Conservation (phyloP, 2,329 filamentous ascomycete genomes). For the Coniochaeta prunicola region DNA sequence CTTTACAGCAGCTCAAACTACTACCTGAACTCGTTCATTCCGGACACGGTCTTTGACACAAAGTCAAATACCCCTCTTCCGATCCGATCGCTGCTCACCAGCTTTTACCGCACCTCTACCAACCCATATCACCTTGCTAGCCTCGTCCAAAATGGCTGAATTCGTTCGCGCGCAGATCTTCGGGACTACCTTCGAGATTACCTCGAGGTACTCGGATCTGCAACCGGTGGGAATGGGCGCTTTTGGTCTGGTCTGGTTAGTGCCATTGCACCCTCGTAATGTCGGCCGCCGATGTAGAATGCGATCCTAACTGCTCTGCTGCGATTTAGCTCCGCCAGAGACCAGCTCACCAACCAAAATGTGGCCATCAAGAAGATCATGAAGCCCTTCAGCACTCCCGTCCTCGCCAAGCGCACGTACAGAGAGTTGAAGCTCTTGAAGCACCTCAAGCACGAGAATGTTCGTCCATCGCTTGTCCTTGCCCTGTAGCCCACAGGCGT, state of each 20-base stretch:
- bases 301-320: slow-evolving; percentile 1
- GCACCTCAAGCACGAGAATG: slow-evolving; percentile 94
- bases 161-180: slow-evolving; percentile 99
- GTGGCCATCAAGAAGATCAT: slow-evolving; percentile 99
- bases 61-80: background rate
- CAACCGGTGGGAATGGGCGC: slow-evolving; percentile 99
- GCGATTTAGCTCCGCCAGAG: slow-evolving; percentile 76
- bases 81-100: background rate
- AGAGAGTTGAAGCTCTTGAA: slow-evolving; percentile 95
- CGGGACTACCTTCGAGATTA: slow-evolving; percentile 99
- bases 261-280: background rate
- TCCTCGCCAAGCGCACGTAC: slow-evolving; percentile 95
- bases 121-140: background rate
- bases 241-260: slow-evolving; percentile 91
- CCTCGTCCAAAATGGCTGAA: slow-evolving; percentile 76
- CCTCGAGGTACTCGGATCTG: slow-evolving; percentile 96
- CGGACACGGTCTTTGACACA: background rate
- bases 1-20: background rate
- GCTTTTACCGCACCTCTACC: background rate
- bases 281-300: background rate
- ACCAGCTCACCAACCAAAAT: slow-evolving; percentile 93
- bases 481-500: slow-evolving; percentile 15
- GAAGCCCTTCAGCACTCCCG: slow-evolving; percentile 99
- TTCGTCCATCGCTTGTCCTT: slow-evolving; percentile 28
- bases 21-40: background rate